These are phyloP conservation scores for Bipolaris victoriae DNA, from an alignment of 2,329 filamentous ascomycete genomes.

Conservation along the genomic window DNA sequence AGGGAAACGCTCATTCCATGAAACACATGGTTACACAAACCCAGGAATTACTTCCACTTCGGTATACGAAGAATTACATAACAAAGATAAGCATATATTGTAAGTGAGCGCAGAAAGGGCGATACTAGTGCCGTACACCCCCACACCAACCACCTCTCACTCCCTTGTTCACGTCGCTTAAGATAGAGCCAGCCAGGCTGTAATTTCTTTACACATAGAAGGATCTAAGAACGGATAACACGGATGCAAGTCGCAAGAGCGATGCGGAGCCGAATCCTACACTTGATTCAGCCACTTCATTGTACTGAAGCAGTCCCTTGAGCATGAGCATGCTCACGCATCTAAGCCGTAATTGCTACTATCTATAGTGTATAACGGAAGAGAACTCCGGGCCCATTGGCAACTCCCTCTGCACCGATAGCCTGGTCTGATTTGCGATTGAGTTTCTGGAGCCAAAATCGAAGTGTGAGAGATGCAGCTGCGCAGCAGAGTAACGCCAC, in stretches of 20 bases:
- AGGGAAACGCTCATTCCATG: not conserved
- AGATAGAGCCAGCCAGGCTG: too few relatives aligned
- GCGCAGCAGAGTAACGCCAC: slow-evolving; percentile 25
- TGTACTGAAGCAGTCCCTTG: too few relatives aligned
- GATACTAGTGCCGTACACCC: not conserved
- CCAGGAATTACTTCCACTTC: not conserved
- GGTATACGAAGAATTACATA: not conserved
- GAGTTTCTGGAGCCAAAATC: slow-evolving; percentile 26
- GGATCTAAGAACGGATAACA: not conserved
- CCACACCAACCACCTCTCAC: not conserved
- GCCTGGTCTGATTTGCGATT: slow-evolving; percentile 22
- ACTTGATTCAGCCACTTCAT: not conserved
- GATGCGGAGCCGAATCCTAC: too few relatives aligned
- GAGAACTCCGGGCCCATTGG: slow-evolving; percentile 15
- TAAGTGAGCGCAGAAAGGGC: not conserved
- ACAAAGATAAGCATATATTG: not conserved
- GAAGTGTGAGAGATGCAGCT: slow-evolving; percentile 17
- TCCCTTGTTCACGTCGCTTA: too few relatives aligned
- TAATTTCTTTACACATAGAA: not conserved
- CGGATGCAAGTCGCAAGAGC: not conserved
- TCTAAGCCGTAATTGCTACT: not conserved
- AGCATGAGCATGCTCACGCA: not conserved
- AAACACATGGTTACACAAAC: not conserved
- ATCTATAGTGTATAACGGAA: slow-evolving; percentile 21
- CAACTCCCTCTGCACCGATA: slow-evolving; percentile 22